Evolutionary conservation across 495 filamentous ascomycete species (phyloP), one percentile per base, ranked within the genome.

Genomic region (Aspergillus affinis): DNA sequence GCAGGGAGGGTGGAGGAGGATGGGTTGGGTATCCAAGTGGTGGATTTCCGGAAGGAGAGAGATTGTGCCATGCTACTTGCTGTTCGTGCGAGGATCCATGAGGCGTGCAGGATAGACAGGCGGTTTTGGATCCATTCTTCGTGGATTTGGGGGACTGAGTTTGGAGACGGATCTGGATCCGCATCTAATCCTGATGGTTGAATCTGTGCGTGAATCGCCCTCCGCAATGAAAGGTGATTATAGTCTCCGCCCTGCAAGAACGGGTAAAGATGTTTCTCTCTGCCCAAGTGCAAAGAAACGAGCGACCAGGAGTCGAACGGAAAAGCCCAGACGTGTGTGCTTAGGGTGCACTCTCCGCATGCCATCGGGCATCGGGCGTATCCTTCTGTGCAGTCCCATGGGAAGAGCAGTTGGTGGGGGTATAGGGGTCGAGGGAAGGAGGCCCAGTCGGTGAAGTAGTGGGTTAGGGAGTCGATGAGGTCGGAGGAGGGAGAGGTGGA

Each of bases 351-450:
- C 2, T 67, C 57, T 29, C 69, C 67, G 63, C 75, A 79, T 7
- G 18, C 60, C 4, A 58, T 57, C 0, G 75, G 66, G 47, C 74
- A 70, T 9, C 66, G 62, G 29, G 63, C 63, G 62, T 66, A 76
- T n/a, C 75, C 76, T 54, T 78, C 73, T 15, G 77, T 78, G 65
- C 75, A 80, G 58, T 80, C 76, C 77, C 75, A 78, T 18, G 73
- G 74, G 51, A 80, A 80, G 36, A 76, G 50, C 57, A 71, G 59
- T 41, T 75, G 70, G 59, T 73, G 66, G 19, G 57, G 55, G 61
- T 78, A 77, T 9, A 79, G 50, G 2, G 63, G 65, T 0, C 63
- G 61, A 9, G 65, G 69, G 32, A 79, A 77, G 10, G 70, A 66
- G 18, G 70, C 78, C 76, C 75, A 80, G 64, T 79, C 74, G 59